Evolutionary conservation across 2,329 filamentous ascomycete species (phyloP).

Genomic region (Ophiostoma tasmaniense): DNA sequence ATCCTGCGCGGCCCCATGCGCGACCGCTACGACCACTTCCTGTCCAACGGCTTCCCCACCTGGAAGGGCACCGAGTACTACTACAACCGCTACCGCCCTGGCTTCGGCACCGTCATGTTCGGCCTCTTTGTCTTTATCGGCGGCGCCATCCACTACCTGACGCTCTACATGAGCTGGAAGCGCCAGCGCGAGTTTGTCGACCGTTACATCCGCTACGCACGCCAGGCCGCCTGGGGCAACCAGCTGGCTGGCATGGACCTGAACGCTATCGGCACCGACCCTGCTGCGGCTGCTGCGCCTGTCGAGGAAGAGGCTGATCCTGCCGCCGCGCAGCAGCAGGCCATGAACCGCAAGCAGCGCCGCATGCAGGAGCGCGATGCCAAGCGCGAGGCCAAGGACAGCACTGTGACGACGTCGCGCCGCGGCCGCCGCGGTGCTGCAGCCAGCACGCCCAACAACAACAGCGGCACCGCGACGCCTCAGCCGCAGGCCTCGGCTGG

Average conservation of each 20-base stretch:
- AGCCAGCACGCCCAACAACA: constrained; percentile 27
- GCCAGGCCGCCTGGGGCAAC: constrained; percentile 83
- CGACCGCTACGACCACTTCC: constrained; percentile 89
- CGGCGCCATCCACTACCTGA: constrained; percentile 75
- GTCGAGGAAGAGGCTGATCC: constrained; percentile 24
- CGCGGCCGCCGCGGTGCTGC: constrained; percentile 27
- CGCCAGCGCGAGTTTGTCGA: constrained; percentile 86
- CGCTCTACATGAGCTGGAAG: constrained; percentile 78
- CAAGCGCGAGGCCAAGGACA: constrained; percentile 59
- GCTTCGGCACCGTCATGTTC: constrained; percentile 72
- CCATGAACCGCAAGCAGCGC: constrained; percentile 76
- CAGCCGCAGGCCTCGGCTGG: constrained; percentile 32
- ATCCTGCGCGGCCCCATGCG: constrained; percentile 74
- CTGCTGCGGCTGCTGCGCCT: constrained; percentile 22
- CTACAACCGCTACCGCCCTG: constrained; percentile 87
- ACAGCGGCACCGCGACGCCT: constrained; percentile 25
- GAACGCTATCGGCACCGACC: constrained; percentile 27
- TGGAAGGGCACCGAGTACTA: constrained; percentile 99
- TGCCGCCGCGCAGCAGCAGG: constrained; percentile 37
- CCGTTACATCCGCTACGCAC: constrained; percentile 82
- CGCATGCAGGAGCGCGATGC: constrained; percentile 80
- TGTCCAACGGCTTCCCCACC: constrained; percentile 82
- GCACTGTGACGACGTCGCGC: constrained; percentile 34
- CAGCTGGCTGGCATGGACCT: constrained; percentile 56
- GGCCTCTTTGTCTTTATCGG: constrained; percentile 77